Conservation (phyloP, 225 moss, liverwort and hornwort genomes). For the Pseudisothecium myosuroides region DNA sequence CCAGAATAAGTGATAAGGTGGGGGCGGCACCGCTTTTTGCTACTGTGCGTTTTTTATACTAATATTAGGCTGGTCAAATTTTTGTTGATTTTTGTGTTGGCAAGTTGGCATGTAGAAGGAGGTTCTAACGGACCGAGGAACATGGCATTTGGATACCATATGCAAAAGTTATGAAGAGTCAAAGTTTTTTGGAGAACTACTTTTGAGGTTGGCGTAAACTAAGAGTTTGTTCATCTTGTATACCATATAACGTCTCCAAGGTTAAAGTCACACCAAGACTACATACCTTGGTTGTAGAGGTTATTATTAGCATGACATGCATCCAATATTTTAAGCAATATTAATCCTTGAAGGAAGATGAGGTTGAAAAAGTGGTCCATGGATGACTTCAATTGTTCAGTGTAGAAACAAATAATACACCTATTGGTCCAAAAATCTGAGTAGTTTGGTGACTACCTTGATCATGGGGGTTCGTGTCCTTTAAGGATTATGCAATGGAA, state of each 20-base stretch:
- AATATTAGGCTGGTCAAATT: not conserved
- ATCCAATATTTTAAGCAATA: not conserved
- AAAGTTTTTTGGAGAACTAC: not conserved
- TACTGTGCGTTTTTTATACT: not conserved
- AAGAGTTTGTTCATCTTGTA: not conserved
- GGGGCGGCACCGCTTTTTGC: not conserved
- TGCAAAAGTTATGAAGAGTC: not conserved
- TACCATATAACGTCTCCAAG: accelerated
- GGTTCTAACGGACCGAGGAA: not conserved
- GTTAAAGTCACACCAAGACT: not conserved
- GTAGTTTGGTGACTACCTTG: too few relatives aligned
- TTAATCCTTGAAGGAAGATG: too few relatives aligned
- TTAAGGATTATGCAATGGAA: too few relatives aligned
- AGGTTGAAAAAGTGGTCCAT: too few relatives aligned
- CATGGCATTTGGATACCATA: accelerated
- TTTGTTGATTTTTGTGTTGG: not conserved
- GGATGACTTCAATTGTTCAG: too few relatives aligned
- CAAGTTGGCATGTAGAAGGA: not conserved
- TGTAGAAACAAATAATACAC: too few relatives aligned
- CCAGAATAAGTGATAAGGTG: not conserved
- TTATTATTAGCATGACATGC: not conserved
- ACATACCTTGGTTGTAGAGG: not conserved
- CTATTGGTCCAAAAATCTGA: too few relatives aligned
- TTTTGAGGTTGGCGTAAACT: not conserved
- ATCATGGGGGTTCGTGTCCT: too few relatives aligned